phyloP scores from a whole-genome alignment of 495 filamentous ascomycete species.

The Venustampulla echinocandica region DNA sequence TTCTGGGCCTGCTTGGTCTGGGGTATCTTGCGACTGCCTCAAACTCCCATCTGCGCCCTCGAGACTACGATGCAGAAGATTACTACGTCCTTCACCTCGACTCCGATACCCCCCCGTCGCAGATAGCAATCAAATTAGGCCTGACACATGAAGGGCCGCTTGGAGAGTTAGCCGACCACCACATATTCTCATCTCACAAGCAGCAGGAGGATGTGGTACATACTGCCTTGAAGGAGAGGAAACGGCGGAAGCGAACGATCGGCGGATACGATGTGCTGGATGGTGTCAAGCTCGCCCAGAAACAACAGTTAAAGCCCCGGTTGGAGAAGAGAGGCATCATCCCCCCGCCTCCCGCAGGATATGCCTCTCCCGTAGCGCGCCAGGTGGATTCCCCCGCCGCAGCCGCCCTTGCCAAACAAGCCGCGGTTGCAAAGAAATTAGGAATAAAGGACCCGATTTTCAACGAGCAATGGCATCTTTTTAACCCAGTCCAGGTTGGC shows the following conservation, averaged over 20 bases:
- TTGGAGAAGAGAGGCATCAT: conserved; percentile 64
- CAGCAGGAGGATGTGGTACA: conserved; percentile 37
- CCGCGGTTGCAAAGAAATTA: conserved; percentile 52
- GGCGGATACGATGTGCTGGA: conserved; percentile 55
- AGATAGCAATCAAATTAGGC: conserved; percentile 66
- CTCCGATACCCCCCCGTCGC: conserved; percentile 43
- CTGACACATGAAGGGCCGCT: conserved; percentile 76
- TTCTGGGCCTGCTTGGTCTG: conserved; percentile 31
- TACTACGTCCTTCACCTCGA: conserved; percentile 66
- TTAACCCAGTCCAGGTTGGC: conserved; percentile 70
- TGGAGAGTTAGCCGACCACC: conserved; percentile 71
- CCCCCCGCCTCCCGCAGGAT: conserved; percentile 33
- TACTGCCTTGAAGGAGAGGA: conserved; percentile 38
- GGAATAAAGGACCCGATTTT: conserved; percentile 86
- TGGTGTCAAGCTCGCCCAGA: conserved; percentile 69
- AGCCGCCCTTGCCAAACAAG: conserved; percentile 46
- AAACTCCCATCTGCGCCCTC: conserved; percentile 35
- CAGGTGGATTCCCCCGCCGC: conserved; percentile 28
- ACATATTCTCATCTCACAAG: conserved; percentile 69
- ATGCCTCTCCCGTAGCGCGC: conserved; percentile 13
- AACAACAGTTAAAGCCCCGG: conserved; percentile 63
- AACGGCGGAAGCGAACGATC: conserved; percentile 48
- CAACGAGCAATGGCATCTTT: conserved; percentile 89
- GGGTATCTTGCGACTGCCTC: conserved; percentile 34
- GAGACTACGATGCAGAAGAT: conserved; percentile 43